These are phyloP conservation scores for Funneliformis geosporum DNA, from an alignment of 192 early-diverging fungal species.

Conservation along the genomic window DNA sequence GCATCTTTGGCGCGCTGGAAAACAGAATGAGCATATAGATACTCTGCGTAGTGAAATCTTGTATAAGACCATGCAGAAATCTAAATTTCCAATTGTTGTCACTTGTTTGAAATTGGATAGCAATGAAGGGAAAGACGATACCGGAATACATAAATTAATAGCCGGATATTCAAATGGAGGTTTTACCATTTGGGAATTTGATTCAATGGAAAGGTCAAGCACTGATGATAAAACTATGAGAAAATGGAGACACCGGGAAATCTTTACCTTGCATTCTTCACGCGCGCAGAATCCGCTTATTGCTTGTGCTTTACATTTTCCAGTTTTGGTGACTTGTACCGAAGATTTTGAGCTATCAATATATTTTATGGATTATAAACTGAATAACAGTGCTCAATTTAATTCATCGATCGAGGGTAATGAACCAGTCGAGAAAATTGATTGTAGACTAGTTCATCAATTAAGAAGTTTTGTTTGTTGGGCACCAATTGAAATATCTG, in stretches of 20 bases:
- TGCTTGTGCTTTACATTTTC: conserved; percentile 34
- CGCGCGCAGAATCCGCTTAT: conserved; percentile 18
- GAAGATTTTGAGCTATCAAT: conserved; percentile 37
- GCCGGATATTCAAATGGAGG: conserved; percentile 44
- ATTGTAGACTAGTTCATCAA: conserved; percentile 31
- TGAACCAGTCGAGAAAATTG: neutral
- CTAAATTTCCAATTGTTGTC: conserved; percentile 19
- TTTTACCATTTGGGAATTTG: conserved; percentile 39
- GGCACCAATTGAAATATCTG: conserved; percentile 32
- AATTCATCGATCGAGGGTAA: neutral
- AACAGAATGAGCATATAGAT: conserved; percentile 19
- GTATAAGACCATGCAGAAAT: neutral
- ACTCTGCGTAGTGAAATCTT: neutral
- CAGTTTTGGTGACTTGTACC: conserved; percentile 39
- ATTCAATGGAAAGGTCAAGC: neutral
- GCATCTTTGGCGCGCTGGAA: conserved; percentile 14
- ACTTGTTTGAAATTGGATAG: conserved; percentile 36
- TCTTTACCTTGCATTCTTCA: neutral
- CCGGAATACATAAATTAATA: conserved; percentile 34
- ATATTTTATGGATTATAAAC: conserved; percentile 19
- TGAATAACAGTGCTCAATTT: neutral
- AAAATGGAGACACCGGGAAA: conserved; percentile 5
- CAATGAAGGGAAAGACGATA: conserved; percentile 3
- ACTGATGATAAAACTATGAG: neutral
- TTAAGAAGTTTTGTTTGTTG: conserved; percentile 39